Evolutionary conservation across 2,329 filamentous ascomycete species (phyloP).

Genomic region (Myriosclerotinia duriaeana): DNA sequence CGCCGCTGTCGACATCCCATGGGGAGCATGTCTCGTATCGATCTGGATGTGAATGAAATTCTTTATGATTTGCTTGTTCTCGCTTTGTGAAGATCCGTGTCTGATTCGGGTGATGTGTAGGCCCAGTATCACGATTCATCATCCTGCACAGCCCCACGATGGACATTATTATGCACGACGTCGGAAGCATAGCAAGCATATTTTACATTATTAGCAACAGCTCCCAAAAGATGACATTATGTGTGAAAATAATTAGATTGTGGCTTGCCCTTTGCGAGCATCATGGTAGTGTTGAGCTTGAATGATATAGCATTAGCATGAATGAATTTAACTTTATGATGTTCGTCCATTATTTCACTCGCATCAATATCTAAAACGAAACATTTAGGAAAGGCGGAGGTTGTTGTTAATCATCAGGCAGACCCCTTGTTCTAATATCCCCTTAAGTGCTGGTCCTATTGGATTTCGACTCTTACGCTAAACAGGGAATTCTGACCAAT

Average conservation of each 20-base stretch:
- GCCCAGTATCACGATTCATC: neutral
- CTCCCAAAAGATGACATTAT: neutral
- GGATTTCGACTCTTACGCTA: too few relatives aligned
- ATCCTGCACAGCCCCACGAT: neutral
- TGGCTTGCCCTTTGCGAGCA: neutral
- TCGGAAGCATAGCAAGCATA: neutral
- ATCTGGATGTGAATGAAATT: neutral
- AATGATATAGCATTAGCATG: neutral
- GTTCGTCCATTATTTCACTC: constrained; percentile 15
- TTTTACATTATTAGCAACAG: neutral
- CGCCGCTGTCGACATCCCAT: constrained; percentile 7
- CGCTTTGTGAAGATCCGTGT: constrained; percentile 1
- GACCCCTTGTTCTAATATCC: neutral
- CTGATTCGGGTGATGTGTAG: constrained; percentile 3
- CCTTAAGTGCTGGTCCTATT: too few relatives aligned
- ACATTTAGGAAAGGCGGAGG: neutral
- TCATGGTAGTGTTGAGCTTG: neutral
- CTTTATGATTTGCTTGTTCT: neutral
- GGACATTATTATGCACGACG: neutral
- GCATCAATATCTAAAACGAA: neutral
- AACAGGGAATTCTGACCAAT: too few relatives aligned
- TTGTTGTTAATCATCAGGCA: neutral
- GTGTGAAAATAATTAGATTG: constrained; percentile 1
- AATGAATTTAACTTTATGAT: neutral
- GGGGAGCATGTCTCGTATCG: constrained; percentile 16